Percentiles rank a stretch among this genome's conserved stretches.
Evolutionary conservation across 345 rosid species (phyloP).

Genomic region (Rhodamnia argentea): DNA sequence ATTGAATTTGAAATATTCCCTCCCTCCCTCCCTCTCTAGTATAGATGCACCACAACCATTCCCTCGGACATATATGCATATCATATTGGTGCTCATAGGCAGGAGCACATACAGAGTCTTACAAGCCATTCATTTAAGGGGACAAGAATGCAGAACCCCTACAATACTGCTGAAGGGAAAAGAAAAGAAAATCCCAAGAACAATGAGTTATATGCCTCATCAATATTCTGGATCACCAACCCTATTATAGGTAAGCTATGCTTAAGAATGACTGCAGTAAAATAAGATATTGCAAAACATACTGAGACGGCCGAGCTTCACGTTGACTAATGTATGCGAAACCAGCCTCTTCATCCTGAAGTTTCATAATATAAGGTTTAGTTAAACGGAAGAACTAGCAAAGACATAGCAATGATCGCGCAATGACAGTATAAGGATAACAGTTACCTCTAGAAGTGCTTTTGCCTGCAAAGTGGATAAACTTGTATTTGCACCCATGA

Average conservation of each 20-base stretch:
- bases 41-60: not conserved
- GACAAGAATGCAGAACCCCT: not conserved
- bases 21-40: no score
- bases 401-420: not conserved
- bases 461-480: conserved; percentile 64
- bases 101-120: not conserved
- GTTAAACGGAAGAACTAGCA: not conserved
- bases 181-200: not conserved
- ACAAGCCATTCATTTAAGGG: not conserved
- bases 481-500: conserved; percentile 87
- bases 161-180: not conserved
- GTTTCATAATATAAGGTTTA: conserved; percentile 1
- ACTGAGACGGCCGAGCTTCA: conserved; percentile 88
- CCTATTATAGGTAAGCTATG: not conserved
- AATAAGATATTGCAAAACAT: conserved; percentile 19
- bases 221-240: not conserved
- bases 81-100: not conserved
- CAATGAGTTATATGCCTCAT: not conserved
- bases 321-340: conserved; percentile 89
- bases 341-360: conserved; percentile 79
- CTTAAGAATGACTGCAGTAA: not conserved
- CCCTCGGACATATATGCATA: not conserved
- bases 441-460: conserved; percentile 79
- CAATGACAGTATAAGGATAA: not conserved
- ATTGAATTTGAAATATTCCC: no score